Evolutionary conservation across 1,284 basidiomycete species (phyloP).

Genomic region (Lentinula novae-zelandiae): DNA sequence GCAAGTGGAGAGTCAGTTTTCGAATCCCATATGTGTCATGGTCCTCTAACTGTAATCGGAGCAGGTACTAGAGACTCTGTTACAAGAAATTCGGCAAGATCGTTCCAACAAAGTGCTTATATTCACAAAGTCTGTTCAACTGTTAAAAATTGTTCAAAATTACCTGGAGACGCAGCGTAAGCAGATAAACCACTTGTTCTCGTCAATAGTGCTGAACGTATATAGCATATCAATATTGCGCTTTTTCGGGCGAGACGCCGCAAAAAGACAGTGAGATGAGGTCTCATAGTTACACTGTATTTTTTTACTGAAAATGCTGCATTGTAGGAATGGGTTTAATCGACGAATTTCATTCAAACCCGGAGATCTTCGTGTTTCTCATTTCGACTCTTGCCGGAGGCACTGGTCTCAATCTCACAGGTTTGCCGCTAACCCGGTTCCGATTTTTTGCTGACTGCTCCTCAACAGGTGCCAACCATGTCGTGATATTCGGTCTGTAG

Average conservation of each 20-base stretch:
- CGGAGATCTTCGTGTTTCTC: constrained; percentile 70
- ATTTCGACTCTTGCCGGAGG: constrained; percentile 79
- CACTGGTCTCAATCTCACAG: constrained; percentile 71
- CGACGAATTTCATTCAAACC: constrained; percentile 77
- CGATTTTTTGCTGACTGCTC: constrained; percentile 1
- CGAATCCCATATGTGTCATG: not conserved
- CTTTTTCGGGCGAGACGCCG: constrained; percentile 70
- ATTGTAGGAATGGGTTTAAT: constrained; percentile 74
- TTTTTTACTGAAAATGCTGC: not conserved
- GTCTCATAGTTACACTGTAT: not conserved
- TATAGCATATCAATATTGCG: constrained; percentile 60
- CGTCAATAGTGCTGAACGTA: not conserved
- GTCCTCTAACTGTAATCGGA: not conserved
- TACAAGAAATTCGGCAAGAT: constrained; percentile 65
- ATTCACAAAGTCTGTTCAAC: constrained; percentile 83
- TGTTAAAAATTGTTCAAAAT: constrained; percentile 76
- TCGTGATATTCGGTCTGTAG: constrained; percentile 76
- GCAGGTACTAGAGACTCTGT: constrained; percentile 63
- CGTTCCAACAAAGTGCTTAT: constrained; percentile 74
- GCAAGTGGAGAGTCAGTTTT: constrained; percentile 73
- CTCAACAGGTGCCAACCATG: constrained; percentile 68
- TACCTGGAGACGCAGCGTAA: constrained; percentile 57
- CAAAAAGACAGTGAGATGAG: constrained; percentile 54
- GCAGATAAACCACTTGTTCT: constrained; percentile 10
- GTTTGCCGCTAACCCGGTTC: constrained; percentile 18